Base-by-base conservation (phyloP, 805 yeast genomes). In the Metschnikowia cubensis region DNA sequence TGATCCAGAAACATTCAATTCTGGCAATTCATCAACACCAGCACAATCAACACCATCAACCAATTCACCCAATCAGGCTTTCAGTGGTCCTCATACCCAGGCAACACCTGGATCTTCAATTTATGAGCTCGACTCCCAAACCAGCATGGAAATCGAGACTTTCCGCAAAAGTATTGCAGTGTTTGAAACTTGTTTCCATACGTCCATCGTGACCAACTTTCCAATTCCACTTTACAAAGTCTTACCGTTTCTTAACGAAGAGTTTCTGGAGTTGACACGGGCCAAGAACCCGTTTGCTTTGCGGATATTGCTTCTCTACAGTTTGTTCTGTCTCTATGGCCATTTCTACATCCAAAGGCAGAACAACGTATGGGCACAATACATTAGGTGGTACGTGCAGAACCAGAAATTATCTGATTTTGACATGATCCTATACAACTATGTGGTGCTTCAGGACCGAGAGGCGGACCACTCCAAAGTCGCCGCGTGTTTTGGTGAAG, bases 221-320 rank as follows among this genome's bases (percentile, higher is more conserved):
- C 72, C 73, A 2, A 52, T 68, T 11, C 75, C 75, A 6, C 40
- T 69, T 6, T 68, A 59, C 50, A 53, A 63, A 47, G 67, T 69
- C 61, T 40, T 66, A 7, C 48, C 66, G 7, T 13, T 59, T 11
- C 10, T 64, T 11, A 48, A 51, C 2, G 49, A 50, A 4, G 52
- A 53, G 5, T 63, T 62, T 40, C 50, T 52, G 5, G 54, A 44
- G 7, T 45, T 68, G 50, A 50, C 65, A 4, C 54, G 65, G 35
- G 15, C 22, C 2, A 55, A 61, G 34, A 50, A 67, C 39, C 59
- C 50, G 36, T 59, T 60, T 36, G 71, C 73, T 0, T 50, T 66
- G 20, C 53, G 68, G 32, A 8, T 68, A 1, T 43, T 71, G 13
- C 65, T 50, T 45, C 48, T 56, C 0, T 65, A 55, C 50, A 40